These are phyloP conservation scores for Prosopis cineraria DNA, from an alignment of 306 rosid genomes.

Conservation along the genomic window DNA sequence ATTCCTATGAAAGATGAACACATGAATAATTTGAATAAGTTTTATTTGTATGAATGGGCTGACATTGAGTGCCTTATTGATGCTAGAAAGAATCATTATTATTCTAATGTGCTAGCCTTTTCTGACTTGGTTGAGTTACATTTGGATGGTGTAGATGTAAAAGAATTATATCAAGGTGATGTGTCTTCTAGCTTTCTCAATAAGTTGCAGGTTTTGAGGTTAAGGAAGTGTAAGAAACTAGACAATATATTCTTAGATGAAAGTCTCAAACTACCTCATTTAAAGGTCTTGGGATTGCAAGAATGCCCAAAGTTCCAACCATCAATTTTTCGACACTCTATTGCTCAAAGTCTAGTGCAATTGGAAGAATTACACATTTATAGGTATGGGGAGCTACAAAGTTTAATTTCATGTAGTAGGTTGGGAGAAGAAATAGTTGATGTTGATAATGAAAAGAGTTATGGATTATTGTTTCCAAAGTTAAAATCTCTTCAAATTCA, in stretches of 20 bases:
- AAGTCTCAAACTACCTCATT: no score
- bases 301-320: no score
- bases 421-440: not conserved
- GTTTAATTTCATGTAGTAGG: not conserved
- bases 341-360: no score
- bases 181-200: no score
- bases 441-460: not conserved
- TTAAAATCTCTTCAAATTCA: not conserved
- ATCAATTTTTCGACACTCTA: no score
- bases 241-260: not conserved
- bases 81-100: no score
- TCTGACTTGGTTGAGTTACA: no score
- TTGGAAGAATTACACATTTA: not conserved
- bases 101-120: no score
- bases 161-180: not conserved
- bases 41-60: not conserved
- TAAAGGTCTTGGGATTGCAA: no score
- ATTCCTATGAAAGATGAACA: slow-evolving; percentile 10
- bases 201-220: no score
- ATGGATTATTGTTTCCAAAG: not conserved
- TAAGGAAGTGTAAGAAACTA: not conserved
- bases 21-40: not conserved
- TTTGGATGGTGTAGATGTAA: not conserved
- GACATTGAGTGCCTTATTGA: no score
- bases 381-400: not conserved